phyloP scores from a whole-genome alignment of 2,329 filamentous ascomycete genomes.

The Stachybotrys echinatus region DNA sequence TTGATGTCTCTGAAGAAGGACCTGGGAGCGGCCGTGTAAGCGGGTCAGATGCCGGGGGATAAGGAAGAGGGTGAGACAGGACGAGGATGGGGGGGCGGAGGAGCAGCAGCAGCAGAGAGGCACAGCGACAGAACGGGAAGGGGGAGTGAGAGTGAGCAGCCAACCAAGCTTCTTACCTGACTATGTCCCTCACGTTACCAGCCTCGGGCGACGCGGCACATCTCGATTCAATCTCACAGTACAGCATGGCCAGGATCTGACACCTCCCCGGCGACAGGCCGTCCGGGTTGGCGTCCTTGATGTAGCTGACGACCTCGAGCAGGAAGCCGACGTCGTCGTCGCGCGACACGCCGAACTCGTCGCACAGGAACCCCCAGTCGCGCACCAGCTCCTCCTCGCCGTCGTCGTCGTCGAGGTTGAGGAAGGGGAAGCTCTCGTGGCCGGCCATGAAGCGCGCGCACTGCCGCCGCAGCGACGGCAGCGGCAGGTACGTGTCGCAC shows the following conservation, averaged over 20 bases:
- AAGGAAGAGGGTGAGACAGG: too few species aligned
- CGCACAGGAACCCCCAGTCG: constrained; percentile 6
- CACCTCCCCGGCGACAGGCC: constrained; percentile 4
- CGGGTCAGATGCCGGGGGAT: too few species aligned
- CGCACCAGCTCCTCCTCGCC: constrained; percentile 2
- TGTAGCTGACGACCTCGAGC: constrained; percentile 6
- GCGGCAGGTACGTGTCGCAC: constrained; percentile 8
- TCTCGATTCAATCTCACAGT: constrained; percentile 5
- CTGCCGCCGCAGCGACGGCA: constrained; percentile 3
- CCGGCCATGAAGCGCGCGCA: constrained; percentile 5
- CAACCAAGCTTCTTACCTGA: constrained; percentile 6
- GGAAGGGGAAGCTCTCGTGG: constrained; percentile 6
- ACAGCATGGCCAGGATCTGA: constrained; percentile 2
- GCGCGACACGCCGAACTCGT: constrained; percentile 5
- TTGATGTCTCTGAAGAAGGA: constrained; percentile 6
- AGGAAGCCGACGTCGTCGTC: constrained; percentile 6
- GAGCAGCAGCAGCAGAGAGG: neutral
- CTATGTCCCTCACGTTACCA: constrained; percentile 3
- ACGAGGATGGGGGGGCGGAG: neutral
- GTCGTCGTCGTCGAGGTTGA: constrained; percentile 2
- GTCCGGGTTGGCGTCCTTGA: constrained; percentile 4
- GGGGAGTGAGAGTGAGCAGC: too few species aligned
- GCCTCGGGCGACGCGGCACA: constrained; percentile 5
- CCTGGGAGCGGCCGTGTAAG: neutral
- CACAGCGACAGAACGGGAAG: too few species aligned